A percentile compares a stretch with the other conserved stretches of the same genome.
phyloP scores from a whole-genome alignment of 345 rosid species.

The Aegle marmelos region DNA sequence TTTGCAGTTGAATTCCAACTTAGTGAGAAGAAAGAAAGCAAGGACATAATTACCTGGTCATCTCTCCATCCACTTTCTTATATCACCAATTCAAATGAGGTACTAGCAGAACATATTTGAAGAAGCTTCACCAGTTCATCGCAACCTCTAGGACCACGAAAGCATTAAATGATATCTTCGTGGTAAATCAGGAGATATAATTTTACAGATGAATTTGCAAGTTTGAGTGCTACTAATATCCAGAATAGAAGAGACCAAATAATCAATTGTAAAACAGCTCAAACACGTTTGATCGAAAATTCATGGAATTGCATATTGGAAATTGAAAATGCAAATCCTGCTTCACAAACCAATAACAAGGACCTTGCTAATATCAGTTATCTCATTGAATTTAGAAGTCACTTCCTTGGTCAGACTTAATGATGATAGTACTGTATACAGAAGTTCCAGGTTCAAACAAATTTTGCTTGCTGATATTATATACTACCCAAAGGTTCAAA shows the following conservation, averaged over 20 bases:
- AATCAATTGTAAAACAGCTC: too few species aligned
- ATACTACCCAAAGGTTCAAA: background rate
- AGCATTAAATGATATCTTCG: background rate
- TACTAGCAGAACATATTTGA: background rate
- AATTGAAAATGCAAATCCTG: background rate
- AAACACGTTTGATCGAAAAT: background rate
- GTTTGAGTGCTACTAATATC: background rate
- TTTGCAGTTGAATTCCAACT: too few species aligned
- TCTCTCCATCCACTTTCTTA: background rate
- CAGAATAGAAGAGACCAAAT: background rate
- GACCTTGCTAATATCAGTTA: background rate
- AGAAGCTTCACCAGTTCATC: background rate
- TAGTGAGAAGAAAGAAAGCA: background rate
- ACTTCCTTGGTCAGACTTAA: background rate
- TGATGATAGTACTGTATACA: background rate
- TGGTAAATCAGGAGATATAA: too few species aligned
- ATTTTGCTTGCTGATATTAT: background rate
- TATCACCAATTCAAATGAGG: background rate
- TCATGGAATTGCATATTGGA: background rate
- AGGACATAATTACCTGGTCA: background rate
- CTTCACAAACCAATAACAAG: background rate
- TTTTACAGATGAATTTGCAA: background rate
- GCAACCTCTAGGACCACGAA: background rate
- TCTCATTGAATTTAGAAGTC: background rate
- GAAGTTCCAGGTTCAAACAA: background rate